These are phyloP conservation scores for Coniella lustricola DNA, from an alignment of 2,329 filamentous ascomycete species.

Conservation along the genomic window DNA sequence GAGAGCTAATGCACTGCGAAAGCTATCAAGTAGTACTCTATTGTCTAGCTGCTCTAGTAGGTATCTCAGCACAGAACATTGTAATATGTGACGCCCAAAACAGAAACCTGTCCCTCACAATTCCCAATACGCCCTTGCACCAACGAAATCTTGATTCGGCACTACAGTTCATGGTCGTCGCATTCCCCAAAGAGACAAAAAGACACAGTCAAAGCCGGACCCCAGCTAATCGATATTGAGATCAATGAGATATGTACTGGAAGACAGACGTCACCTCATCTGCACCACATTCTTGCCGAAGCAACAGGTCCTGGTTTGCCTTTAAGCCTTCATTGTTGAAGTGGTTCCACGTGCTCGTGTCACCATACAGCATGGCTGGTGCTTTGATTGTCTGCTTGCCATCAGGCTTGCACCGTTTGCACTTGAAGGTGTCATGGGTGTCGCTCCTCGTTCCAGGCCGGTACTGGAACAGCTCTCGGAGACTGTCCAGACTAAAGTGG, in stretches of 20 bases:
- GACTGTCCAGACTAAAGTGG: conserved; percentile 85
- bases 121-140: too few species aligned
- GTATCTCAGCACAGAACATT: too few species aligned
- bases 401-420: conserved; percentile 85
- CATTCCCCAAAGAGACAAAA: not conserved
- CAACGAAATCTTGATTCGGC: too few species aligned
- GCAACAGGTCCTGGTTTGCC: conserved; percentile 81
- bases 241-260: conserved; percentile 88
- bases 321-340: conserved; percentile 76
- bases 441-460: conserved; percentile 78
- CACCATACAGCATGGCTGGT: conserved; percentile 90
- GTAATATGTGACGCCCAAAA: too few species aligned
- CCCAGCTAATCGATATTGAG: not conserved
- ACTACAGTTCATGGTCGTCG: too few species aligned
- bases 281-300: conserved; percentile 77
- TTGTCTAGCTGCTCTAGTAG: too few species aligned
- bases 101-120: too few species aligned
- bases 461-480: conserved; percentile 93
- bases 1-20: too few species aligned
- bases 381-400: conserved; percentile 85
- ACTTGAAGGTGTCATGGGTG: conserved; percentile 98
- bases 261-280: conserved; percentile 88
- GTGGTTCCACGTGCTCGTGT: conserved; percentile 99
- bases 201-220: too few species aligned
- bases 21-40: too few species aligned